Evolutionary conservation across 108 stramenopile species (phyloP).

Genomic region (Tribonema minus): DNA sequence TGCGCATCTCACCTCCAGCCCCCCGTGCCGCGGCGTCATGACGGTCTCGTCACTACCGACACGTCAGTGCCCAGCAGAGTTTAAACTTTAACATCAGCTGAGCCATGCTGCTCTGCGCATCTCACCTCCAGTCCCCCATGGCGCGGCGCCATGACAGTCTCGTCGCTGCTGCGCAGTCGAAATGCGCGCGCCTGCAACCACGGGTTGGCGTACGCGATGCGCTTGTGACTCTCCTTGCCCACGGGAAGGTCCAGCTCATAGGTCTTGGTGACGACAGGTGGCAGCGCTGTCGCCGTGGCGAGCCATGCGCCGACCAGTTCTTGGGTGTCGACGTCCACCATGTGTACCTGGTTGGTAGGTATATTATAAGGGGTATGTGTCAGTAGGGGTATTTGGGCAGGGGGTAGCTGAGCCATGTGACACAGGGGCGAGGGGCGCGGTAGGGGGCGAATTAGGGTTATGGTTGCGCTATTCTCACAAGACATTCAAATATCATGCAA

Average conservation of each 20-base stretch:
- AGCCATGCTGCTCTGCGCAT: too few relatives aligned
- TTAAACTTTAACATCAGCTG: too few relatives aligned
- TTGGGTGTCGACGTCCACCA: slow-evolving; percentile 58
- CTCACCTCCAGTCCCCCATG: slow-evolving; percentile 47
- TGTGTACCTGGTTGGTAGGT: slow-evolving; percentile 48
- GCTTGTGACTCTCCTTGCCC: slow-evolving; percentile 47
- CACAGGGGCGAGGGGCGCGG: too few relatives aligned
- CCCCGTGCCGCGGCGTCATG: slow-evolving; percentile 46
- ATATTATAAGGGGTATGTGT: too few relatives aligned
- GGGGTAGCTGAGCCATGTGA: too few relatives aligned
- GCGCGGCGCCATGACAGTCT: slow-evolving; percentile 47
- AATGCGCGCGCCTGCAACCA: slow-evolving; percentile 52
- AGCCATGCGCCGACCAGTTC: slow-evolving; percentile 61
- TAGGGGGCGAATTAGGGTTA: too few relatives aligned
- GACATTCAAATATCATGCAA: too few relatives aligned
- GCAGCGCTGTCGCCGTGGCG: slow-evolving; percentile 41
- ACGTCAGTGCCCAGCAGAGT: too few relatives aligned
- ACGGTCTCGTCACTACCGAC: slow-evolving; percentile 49
- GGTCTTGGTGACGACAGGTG: slow-evolving; percentile 58
- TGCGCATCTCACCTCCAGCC: too few relatives aligned
- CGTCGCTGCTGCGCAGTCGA: slow-evolving; percentile 47
- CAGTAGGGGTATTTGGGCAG: too few relatives aligned
- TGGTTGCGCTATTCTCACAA: too few relatives aligned
- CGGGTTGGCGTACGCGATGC: slow-evolving; percentile 59
- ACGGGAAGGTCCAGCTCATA: slow-evolving; percentile 56